Percentiles rank a stretch among this genome's conserved stretches.
Evolutionary conservation across 208 protist species (phyloP).

Genomic region (Leishmania martiniquensis): DNA sequence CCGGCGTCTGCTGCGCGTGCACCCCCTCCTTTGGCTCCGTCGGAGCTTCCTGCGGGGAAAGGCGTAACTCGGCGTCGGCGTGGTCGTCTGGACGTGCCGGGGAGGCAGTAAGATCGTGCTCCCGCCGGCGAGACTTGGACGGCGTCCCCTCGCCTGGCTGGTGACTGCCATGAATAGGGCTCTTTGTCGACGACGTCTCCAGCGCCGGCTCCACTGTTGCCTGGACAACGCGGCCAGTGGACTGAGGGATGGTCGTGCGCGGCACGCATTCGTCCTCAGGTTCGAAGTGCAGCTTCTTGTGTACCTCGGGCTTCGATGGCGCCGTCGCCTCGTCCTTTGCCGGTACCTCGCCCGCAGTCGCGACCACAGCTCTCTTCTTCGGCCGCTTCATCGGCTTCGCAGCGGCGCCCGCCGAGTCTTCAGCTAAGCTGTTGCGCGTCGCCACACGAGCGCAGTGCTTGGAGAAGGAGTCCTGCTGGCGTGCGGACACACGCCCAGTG

Average conservation of each 20-base stretch:
- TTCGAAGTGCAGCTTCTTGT: constrained; percentile 12
- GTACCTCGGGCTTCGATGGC: neutral
- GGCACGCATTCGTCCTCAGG: constrained; percentile 12
- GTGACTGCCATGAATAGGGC: constrained; percentile 13
- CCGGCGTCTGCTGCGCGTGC: constrained; percentile 13
- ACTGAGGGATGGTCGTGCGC: constrained; percentile 7
- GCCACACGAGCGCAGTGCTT: constrained; percentile 45
- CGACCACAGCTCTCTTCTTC: constrained; percentile 1
- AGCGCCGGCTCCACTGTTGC: neutral
- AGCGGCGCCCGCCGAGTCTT: neutral
- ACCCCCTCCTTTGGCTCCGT: constrained; percentile 24
- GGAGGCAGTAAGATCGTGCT: constrained; percentile 30
- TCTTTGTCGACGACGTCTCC: constrained; percentile 17
- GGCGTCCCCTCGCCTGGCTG: constrained; percentile 17
- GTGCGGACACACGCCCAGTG: constrained; percentile 16
- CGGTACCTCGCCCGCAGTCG: neutral
- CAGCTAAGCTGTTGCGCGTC: neutral
- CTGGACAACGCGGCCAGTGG: neutral
- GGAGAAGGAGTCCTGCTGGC: constrained; percentile 41
- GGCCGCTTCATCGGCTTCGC: neutral
- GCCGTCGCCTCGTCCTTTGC: constrained; percentile 1
- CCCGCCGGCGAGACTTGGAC: constrained; percentile 36
- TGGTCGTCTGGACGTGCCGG: constrained; percentile 9
- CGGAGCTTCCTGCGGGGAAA: constrained; percentile 14
- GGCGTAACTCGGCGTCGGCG: constrained; percentile 13